Conservation (phyloP, 257 asterid genomes). For the Plectranthus barbatus region DNA sequence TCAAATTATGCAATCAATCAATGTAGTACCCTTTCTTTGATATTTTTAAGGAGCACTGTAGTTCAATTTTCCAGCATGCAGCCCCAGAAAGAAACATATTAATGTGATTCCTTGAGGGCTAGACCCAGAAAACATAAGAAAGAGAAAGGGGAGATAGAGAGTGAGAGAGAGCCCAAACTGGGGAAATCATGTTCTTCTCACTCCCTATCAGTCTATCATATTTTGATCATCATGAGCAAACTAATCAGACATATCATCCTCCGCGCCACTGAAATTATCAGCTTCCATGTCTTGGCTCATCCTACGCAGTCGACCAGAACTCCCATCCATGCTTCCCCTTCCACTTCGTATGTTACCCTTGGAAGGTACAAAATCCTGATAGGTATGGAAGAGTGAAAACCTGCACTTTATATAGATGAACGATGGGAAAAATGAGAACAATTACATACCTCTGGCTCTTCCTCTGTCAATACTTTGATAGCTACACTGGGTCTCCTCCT, state of each 20-base stretch:
- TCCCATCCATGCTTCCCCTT: slow-evolving; percentile 34
- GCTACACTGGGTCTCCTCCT: slow-evolving; percentile 53
- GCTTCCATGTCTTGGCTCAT: slow-evolving; percentile 39
- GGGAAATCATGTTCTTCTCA: not conserved
- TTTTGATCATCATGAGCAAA: slow-evolving; percentile 2
- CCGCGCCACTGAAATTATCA: slow-evolving; percentile 62
- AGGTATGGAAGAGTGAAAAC: slow-evolving; percentile 5
- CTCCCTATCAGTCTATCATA: not conserved
- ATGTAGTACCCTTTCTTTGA: not conserved
- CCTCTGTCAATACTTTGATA: slow-evolving; percentile 51
- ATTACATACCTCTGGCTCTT: slow-evolving; percentile 56
- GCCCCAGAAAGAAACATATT: not conserved
- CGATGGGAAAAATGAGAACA: not conserved
- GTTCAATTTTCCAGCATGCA: not conserved
- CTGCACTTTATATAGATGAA: not conserved
- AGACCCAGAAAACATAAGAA: not conserved
- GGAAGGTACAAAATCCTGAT: slow-evolving; percentile 46
- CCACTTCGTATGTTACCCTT: slow-evolving; percentile 37
- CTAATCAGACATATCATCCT: slow-evolving; percentile 71
- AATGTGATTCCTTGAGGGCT: not conserved
- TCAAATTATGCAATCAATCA: not conserved
- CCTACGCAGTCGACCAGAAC: slow-evolving; percentile 27
- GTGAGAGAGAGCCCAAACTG: not conserved
- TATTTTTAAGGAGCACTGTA: not conserved
- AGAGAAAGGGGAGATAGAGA: not conserved